Evolutionary conservation across 495 filamentous ascomycete genomes (phyloP).

Genomic region (Podospora fimiseda): DNA sequence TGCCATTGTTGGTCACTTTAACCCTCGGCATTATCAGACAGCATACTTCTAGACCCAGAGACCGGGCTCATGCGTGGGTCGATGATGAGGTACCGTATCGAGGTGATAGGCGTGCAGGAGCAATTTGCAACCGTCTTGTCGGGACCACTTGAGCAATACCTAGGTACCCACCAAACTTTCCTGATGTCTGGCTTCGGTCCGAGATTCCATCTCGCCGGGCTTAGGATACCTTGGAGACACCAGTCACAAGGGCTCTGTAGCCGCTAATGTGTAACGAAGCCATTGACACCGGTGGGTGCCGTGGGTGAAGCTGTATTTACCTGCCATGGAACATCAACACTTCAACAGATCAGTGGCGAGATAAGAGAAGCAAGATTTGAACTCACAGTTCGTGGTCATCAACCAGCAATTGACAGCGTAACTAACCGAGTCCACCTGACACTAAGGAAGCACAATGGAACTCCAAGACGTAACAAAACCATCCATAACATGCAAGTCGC

Average conservation of each 20-base stretch:
- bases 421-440: no score
- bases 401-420: no score
- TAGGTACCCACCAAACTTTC: background rate
- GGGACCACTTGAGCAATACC: background rate
- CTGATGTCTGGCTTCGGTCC: background rate
- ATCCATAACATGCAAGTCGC: slow-evolving; percentile 6
- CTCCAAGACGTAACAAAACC: background rate
- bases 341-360: no score
- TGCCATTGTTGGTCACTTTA: slow-evolving; percentile 1
- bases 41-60: background rate
- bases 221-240: background rate
- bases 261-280: no score
- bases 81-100: no score
- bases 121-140: slow-evolving; percentile 1
- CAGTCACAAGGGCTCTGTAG: no score
- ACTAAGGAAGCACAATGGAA: background rate
- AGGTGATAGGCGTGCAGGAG: background rate
- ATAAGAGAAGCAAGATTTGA: no score
- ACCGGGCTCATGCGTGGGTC: slow-evolving; percentile 10
- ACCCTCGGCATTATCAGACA: background rate
- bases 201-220: background rate
- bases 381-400: no score
- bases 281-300: no score
- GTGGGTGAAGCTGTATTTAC: no score
- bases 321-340: no score